A percentile compares a stretch with the other conserved stretches of the same genome.
Conservation (phyloP, 257 asterid genomes). For the Avicennia marina region DNA sequence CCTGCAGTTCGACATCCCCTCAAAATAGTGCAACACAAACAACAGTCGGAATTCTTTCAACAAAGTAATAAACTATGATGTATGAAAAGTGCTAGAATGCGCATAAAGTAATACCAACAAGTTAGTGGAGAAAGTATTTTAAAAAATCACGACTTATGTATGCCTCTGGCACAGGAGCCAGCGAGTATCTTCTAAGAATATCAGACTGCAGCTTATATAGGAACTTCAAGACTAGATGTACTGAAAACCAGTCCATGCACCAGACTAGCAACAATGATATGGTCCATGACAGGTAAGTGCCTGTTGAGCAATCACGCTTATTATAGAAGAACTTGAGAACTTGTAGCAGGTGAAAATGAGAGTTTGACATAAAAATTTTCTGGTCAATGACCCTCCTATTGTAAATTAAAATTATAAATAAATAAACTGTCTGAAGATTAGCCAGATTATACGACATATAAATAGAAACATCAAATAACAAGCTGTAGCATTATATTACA, state of each 20-base stretch:
- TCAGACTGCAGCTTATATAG: background rate
- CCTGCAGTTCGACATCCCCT: too few relatives aligned
- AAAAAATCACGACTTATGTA: background rate
- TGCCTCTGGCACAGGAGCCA: background rate
- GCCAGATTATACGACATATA: background rate
- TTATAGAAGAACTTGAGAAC: too few relatives aligned
- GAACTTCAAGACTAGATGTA: background rate
- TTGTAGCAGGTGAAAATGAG: background rate
- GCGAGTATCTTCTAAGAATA: background rate
- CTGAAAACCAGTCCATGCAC: background rate
- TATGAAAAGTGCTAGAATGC: too few relatives aligned
- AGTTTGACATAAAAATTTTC: background rate
- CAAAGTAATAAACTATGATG: too few relatives aligned
- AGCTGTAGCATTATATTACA: constrained; percentile 3
- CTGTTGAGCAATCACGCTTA: background rate
- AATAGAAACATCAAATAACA: constrained; percentile 1
- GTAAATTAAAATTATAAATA: background rate
- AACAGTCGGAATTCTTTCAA: too few relatives aligned
- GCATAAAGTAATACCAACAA: background rate
- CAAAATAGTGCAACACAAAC: too few relatives aligned
- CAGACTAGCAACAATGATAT: background rate
- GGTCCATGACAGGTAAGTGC: constrained; percentile 3
- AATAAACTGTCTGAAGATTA: background rate
- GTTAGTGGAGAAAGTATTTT: background rate
- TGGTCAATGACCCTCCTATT: background rate